Evolutionary conservation across 352 stramenopile genomes (phyloP).

Genomic region (Globisporangium nunn): DNA sequence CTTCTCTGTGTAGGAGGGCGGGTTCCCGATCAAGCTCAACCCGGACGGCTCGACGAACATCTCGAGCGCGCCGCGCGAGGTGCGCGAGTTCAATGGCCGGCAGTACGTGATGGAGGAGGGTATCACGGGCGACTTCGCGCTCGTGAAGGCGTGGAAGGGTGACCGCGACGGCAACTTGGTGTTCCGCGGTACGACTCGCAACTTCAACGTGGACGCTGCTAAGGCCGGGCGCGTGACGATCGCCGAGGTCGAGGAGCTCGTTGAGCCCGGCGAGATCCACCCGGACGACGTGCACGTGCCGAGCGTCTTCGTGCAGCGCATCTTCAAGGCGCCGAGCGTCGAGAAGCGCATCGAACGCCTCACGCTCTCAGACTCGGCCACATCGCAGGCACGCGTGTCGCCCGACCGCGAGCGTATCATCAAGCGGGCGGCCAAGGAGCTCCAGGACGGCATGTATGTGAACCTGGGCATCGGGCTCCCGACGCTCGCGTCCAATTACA

Average conservation of each 20-base stretch:
- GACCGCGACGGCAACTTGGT: slow-evolving; percentile 95
- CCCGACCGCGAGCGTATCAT: slow-evolving; percentile 90
- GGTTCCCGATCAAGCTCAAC: slow-evolving; percentile 75
- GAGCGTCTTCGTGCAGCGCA: slow-evolving; percentile 93
- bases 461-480: slow-evolving; percentile 96
- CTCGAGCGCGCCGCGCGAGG: slow-evolving; percentile 59
- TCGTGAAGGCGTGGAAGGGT: slow-evolving; percentile 95
- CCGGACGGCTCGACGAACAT: slow-evolving; percentile 62
- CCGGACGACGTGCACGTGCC: slow-evolving; percentile 93
- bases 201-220: slow-evolving; percentile 95
- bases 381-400: slow-evolving; percentile 57
- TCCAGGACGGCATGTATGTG: slow-evolving; percentile 95
- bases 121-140: slow-evolving; percentile 89
- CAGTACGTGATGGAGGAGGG: slow-evolving; percentile 96
- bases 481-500: slow-evolving; percentile 93
- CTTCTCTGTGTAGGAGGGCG: slow-evolving; percentile 33
- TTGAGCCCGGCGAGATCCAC: slow-evolving; percentile 90
- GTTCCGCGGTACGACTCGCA: slow-evolving; percentile 92
- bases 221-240: slow-evolving; percentile 93
- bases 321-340: slow-evolving; percentile 86
- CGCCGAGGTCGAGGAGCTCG: slow-evolving; percentile 93
- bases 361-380: slow-evolving; percentile 72
- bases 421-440: slow-evolving; percentile 83
- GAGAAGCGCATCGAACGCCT: slow-evolving; percentile 95
- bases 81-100: slow-evolving; percentile 74